Evolutionary conservation across 2,329 filamentous ascomycete species (phyloP).

Genomic region (Fusarium pininemorale): DNA sequence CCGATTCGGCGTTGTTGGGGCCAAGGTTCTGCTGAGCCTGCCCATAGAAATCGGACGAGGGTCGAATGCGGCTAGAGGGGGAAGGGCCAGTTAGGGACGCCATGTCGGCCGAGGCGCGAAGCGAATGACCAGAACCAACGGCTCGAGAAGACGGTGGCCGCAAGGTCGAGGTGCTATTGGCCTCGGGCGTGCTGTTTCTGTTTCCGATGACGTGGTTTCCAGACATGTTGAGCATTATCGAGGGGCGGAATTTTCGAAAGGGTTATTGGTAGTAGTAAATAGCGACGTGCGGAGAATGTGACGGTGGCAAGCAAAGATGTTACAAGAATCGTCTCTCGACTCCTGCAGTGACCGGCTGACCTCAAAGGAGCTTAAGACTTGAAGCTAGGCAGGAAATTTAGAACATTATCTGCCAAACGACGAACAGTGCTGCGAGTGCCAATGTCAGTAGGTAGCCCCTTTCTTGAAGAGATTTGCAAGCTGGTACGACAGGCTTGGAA

Average conservation of each 20-base stretch:
- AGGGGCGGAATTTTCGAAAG: constrained; percentile 9
- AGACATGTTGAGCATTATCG: constrained; percentile 69
- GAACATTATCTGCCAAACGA: constrained; percentile 47
- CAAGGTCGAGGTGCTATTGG: constrained; percentile 80
- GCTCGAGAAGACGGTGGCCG: constrained; percentile 83
- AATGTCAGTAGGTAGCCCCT: constrained; percentile 31
- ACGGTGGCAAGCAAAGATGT: constrained; percentile 30
- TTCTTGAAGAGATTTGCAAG: constrained; percentile 2
- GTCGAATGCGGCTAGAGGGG: constrained; percentile 82
- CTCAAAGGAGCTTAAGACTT: constrained; percentile 71
- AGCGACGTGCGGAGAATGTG: constrained; percentile 31
- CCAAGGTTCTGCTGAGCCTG: constrained; percentile 74
- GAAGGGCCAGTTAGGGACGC: constrained; percentile 76
- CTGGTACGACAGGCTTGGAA: constrained; percentile 32
- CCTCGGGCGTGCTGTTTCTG: constrained; percentile 97
- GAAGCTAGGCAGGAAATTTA: constrained; percentile 44
- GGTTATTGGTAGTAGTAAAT: constrained; percentile 6
- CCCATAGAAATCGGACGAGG: constrained; percentile 94
- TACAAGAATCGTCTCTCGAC: constrained; percentile 50
- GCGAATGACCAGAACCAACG: constrained; percentile 81
- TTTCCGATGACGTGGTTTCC: constrained; percentile 78
- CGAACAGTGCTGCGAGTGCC: constrained; percentile 32
- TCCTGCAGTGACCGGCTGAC: constrained; percentile 88
- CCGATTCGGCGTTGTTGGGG: constrained; percentile 74
- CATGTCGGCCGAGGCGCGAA: constrained; percentile 97